These are phyloP conservation scores for Hypericum perforatum DNA, from an alignment of 345 rosid species.

Conservation along the genomic window DNA sequence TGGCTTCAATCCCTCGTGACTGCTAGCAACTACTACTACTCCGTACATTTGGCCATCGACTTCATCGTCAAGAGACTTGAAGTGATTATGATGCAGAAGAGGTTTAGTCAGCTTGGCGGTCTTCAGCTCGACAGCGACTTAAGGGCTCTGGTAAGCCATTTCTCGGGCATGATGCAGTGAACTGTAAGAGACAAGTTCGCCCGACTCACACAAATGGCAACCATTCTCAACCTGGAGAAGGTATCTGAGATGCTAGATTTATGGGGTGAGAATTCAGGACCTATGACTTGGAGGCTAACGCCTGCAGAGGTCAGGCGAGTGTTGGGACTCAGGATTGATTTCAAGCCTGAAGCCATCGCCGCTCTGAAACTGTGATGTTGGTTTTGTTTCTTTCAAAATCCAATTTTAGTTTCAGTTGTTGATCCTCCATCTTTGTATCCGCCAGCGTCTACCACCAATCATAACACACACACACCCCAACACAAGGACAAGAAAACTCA, in stretches of 20 bases:
- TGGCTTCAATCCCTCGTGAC: slow-evolving; percentile 96
- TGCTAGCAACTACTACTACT: slow-evolving; percentile 72
- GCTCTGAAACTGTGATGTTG: slow-evolving; percentile 75
- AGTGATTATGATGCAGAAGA: slow-evolving; percentile 97
- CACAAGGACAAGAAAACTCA: slow-evolving; percentile 64
- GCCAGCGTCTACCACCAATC: slow-evolving; percentile 57
- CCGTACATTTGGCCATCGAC: slow-evolving; percentile 72
- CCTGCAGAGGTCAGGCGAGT: slow-evolving; percentile 94
- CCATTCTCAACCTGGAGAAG: slow-evolving; percentile 86
- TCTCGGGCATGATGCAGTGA: slow-evolving; percentile 88
- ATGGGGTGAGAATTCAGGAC: slow-evolving; percentile 99
- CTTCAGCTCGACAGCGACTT: slow-evolving; percentile 94
- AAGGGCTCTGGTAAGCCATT: slow-evolving; percentile 84
- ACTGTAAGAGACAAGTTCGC: slow-evolving; percentile 96
- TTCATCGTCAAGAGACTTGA: slow-evolving; percentile 92
- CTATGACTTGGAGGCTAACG: slow-evolving; percentile 97
- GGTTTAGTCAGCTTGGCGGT: slow-evolving; percentile 97
- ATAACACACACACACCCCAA: slow-evolving; percentile 42
- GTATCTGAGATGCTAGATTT: slow-evolving; percentile 94
- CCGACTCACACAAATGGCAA: slow-evolving; percentile 87
- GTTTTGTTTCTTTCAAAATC: too few species aligned
- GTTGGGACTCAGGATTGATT: slow-evolving; percentile 76
- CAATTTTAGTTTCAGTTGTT: too few species aligned
- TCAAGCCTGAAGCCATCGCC: slow-evolving; percentile 93
- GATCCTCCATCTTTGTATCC: slow-evolving; percentile 77